A percentile compares a stretch with the other conserved stretches of the same genome.
Evolutionary conservation across 2,329 filamentous ascomycete species (phyloP).

Genomic region (Cryphonectria radicalis): DNA sequence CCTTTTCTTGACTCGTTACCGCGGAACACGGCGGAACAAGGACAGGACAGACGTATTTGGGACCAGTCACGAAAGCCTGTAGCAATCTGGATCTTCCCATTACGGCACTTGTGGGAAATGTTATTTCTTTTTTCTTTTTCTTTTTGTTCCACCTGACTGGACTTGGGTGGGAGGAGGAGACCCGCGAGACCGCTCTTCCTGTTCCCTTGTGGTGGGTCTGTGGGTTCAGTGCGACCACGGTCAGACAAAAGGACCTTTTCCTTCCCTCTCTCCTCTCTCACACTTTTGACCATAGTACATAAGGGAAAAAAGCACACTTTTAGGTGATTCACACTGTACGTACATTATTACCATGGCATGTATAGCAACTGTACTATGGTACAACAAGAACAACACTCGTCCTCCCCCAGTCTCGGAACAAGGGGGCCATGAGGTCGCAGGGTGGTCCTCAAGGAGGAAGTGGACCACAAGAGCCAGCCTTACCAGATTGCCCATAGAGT

Average conservation of each 20-base stretch:
- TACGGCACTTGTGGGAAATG: not conserved
- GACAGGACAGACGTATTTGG: not conserved
- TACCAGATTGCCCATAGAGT: not conserved
- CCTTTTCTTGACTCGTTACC: too few species aligned
- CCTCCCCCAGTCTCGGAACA: not conserved
- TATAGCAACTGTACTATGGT: not conserved
- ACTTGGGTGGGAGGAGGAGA: not conserved
- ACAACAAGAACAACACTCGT: not conserved
- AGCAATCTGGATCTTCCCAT: not conserved
- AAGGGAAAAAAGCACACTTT: not conserved
- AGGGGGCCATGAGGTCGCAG: conserved; percentile 23
- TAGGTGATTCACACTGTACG: not conserved
- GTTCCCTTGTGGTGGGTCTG: conserved; percentile 3
- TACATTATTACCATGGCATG: not conserved
- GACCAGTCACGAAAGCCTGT: not conserved
- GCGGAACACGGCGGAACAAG: not conserved
- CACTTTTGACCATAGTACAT: too few species aligned
- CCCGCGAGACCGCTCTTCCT: not conserved
- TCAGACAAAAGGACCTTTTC: not conserved
- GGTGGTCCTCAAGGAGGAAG: conserved; percentile 1
- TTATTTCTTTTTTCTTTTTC: not conserved
- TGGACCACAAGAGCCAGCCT: conserved; percentile 9
- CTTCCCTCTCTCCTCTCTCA: not conserved
- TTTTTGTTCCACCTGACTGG: not conserved
- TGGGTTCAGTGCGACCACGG: not conserved